Evolutionary conservation across 257 asterid species (phyloP), one percentile per base, ranked within the genome.

Genomic region (Solanum paucissectum): DNA sequence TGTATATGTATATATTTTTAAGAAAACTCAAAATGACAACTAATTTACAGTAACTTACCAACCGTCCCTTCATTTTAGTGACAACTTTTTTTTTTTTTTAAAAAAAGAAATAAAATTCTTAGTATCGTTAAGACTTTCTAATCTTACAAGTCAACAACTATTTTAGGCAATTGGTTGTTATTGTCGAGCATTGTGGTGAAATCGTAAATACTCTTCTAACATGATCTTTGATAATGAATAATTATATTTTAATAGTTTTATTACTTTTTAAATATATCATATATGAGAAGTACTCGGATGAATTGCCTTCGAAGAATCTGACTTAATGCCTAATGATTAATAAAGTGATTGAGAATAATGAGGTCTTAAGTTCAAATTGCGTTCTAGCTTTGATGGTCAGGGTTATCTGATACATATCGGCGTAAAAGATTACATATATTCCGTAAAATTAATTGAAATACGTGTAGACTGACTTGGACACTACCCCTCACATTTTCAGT

Each of bases 1-100:
- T 74, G 1, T 73, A 4, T 7, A 5, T 75, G 18, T 34, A 33
- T 23, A 42, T 10, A 36, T 10, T 10, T 23, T 12, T 3, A 77
- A 77, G 37, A 46, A 72, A 82, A 82, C 44, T 49, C 27, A 49
- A 82, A 82, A 82, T 82, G 86, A 82, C 86, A 82, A 82, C 86
- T 49, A 49, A 79, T 82, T 82, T 49, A 82, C 69, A 82, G 44
- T 82, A 33, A 49, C 69, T 82, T 46, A 82, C 85, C 69, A 46
- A 32, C 69, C 85, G 42, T 81, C 42, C 18, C 66, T 32, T 81
- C 18, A 81, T 81, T 81, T 66, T 66, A 25, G 73, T 66, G 73
- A 66, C 73, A 66, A 11, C 25, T 25, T 75, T 75, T 75, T 21
- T 11, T 5, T 20, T 7, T 58, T 58, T 49, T 7, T 40, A 7